Percentiles rank a stretch among this genome's conserved stretches.
phyloP scores from a whole-genome alignment of 108 stramenopile genomes.

The Cafeteria roenbergensis region DNA sequence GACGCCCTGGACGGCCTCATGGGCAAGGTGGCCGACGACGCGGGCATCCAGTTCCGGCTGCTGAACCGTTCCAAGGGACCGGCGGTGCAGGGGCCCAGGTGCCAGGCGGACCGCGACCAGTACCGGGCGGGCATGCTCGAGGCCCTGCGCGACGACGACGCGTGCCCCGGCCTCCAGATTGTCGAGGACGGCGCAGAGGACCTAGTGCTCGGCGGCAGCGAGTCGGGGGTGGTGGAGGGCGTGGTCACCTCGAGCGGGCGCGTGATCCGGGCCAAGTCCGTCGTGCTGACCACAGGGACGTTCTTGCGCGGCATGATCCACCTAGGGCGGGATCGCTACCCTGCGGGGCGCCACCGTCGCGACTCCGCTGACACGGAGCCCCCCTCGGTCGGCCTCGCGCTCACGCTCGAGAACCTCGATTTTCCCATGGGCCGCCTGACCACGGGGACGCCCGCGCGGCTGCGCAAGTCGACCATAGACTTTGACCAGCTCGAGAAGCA shows the following conservation, averaged over 20 bases:
- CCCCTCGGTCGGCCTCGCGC: conserved; percentile 71
- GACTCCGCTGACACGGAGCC: conserved; percentile 51
- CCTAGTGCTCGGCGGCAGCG: conserved; percentile 56
- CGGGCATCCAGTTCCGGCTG: conserved; percentile 7
- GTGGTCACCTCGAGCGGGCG: conserved; percentile 32
- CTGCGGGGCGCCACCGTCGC: conserved; percentile 55
- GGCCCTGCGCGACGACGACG: conserved; percentile 9
- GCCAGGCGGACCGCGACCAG: conserved; percentile 85
- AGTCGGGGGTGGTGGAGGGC: conserved; percentile 3
- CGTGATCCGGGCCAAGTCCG: conserved; percentile 48
- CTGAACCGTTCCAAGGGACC: conserved; percentile 15
- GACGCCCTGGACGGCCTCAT: conserved; percentile 90
- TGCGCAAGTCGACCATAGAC: conserved; percentile 80
- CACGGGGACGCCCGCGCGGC: conserved; percentile 85
- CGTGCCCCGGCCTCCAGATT: conserved; percentile 59
- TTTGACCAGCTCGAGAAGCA: conserved; percentile 65
- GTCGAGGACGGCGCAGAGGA: conserved; percentile 78
- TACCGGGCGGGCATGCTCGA: conserved; percentile 76
- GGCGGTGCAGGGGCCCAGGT: conserved; percentile 42
- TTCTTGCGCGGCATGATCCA: conserved; percentile 77
- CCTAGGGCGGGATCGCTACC: conserved; percentile 65
- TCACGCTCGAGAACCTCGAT: conserved; percentile 66
- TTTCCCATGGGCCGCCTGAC: conserved; percentile 81
- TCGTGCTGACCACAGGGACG: conserved; percentile 91
- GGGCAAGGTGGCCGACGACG: conserved; percentile 67